Conservation (phyloP, 140 eudicot species). For the Oenanthe javanica region DNA sequence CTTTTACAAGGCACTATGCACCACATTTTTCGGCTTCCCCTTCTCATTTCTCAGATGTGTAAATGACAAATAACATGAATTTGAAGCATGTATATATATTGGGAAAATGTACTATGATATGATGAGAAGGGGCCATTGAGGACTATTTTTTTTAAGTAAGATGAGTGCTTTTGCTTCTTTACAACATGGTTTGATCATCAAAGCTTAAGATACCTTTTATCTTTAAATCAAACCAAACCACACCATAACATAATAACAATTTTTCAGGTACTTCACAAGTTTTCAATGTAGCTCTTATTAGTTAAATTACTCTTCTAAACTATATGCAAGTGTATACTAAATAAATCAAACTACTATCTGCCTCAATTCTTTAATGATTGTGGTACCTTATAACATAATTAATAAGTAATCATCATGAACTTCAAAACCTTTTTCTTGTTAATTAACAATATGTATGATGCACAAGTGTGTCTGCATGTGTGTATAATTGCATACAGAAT, state of each 20-base stretch:
- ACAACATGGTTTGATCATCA: conserved; percentile 13
- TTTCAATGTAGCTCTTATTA: background rate
- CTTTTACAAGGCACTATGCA: conserved; percentile 33
- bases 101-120: background rate
- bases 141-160: background rate
- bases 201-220: background rate
- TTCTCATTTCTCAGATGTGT: conserved; percentile 16
- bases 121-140: background rate
- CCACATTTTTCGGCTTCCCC: conserved; percentile 28
- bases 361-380: background rate
- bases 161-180: conserved; percentile 1
- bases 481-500: background rate
- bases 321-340: background rate
- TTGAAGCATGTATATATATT: background rate
- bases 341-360: background rate
- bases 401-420: background rate
- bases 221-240: conserved; percentile 8
- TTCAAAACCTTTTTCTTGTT: background rate
- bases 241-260: background rate
- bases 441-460: background rate
- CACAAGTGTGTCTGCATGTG: background rate
- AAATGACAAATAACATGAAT: background rate
- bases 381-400: background rate
- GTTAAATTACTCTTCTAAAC: background rate
- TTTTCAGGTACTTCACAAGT: background rate